Conservation (phyloP, 2,329 filamentous ascomycete genomes). For the Diplodia intermedia region DNA sequence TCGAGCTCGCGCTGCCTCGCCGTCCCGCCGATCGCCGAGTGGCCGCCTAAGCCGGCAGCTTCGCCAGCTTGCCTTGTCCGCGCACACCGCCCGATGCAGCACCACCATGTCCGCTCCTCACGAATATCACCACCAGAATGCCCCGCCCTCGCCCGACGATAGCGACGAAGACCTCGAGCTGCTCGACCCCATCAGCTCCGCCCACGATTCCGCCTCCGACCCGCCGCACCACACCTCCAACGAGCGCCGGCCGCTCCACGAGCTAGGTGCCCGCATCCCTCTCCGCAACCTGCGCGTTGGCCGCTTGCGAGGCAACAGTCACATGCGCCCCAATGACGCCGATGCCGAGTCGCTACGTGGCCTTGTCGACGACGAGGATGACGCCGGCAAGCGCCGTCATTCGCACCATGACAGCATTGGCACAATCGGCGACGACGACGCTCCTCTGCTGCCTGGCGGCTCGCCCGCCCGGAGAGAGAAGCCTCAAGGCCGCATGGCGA, state of each 20-base stretch:
- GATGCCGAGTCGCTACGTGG: slow-evolving; percentile 71
- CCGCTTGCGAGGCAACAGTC: slow-evolving; percentile 52
- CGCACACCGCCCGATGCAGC: slow-evolving; percentile 31
- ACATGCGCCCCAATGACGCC: slow-evolving; percentile 50
- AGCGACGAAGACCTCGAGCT: slow-evolving; percentile 77
- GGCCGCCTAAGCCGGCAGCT: slow-evolving; percentile 31
- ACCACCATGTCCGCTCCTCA: slow-evolving; percentile 54
- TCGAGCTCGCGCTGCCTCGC: neutral
- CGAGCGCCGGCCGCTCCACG: slow-evolving; percentile 44
- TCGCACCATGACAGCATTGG: slow-evolving; percentile 64
- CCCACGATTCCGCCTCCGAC: slow-evolving; percentile 36
- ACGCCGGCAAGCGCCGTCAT: slow-evolving; percentile 59
- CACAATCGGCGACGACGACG: slow-evolving; percentile 69
- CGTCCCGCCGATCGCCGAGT: slow-evolving; percentile 30
- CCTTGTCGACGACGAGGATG: slow-evolving; percentile 69
- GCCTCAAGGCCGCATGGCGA: slow-evolving; percentile 47
- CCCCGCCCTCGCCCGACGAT: slow-evolving; percentile 67
- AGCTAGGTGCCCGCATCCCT: slow-evolving; percentile 67
- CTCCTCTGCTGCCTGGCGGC: slow-evolving; percentile 68
- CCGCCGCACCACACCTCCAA: slow-evolving; percentile 43
- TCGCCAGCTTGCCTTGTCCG: slow-evolving; percentile 41
- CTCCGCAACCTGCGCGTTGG: slow-evolving; percentile 66
- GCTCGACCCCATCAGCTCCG: slow-evolving; percentile 66
- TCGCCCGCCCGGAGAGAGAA: slow-evolving; percentile 39
- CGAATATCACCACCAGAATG: slow-evolving; percentile 60